Conservation (phyloP, 2,329 filamentous ascomycete genomes). For the Epichloe coenophiala region DNA sequence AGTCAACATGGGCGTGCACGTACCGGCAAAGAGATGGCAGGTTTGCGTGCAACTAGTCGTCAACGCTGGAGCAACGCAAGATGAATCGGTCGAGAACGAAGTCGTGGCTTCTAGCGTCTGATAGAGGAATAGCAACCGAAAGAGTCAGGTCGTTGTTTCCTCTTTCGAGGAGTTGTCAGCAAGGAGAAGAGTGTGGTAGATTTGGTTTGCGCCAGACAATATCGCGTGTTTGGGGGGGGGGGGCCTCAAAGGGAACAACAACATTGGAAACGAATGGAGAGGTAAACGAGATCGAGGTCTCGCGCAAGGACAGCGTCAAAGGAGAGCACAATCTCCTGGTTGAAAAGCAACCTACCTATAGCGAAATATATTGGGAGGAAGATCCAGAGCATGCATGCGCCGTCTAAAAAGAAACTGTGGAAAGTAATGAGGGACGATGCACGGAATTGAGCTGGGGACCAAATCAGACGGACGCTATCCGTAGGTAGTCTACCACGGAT, state of each 20-base stretch:
- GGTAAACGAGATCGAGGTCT: background rate
- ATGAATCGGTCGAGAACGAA: background rate
- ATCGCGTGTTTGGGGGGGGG: background rate
- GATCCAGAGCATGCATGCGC: background rate
- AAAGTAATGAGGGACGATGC: background rate
- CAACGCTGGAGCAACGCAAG: background rate
- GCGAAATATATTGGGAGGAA: no score
- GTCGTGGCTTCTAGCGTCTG: background rate
- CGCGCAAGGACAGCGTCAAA: background rate
- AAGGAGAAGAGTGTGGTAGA: background rate
- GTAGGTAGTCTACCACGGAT: background rate
- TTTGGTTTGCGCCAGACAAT: background rate
- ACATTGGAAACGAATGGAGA: background rate
- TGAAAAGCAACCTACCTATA: background rate
- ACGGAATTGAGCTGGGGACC: background rate
- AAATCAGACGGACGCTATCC: background rate
- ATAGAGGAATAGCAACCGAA: background rate
- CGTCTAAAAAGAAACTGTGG: background rate
- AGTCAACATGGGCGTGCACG: background rate
- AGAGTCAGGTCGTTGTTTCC: background rate
- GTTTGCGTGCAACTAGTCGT: background rate
- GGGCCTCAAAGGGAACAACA: background rate
- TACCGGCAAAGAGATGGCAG: constrained; percentile 1
- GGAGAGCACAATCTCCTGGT: background rate
- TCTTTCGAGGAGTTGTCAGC: background rate